Evolutionary conservation across 768 basidiomycete genomes (phyloP).

Genomic region (Tricholomella constricta): DNA sequence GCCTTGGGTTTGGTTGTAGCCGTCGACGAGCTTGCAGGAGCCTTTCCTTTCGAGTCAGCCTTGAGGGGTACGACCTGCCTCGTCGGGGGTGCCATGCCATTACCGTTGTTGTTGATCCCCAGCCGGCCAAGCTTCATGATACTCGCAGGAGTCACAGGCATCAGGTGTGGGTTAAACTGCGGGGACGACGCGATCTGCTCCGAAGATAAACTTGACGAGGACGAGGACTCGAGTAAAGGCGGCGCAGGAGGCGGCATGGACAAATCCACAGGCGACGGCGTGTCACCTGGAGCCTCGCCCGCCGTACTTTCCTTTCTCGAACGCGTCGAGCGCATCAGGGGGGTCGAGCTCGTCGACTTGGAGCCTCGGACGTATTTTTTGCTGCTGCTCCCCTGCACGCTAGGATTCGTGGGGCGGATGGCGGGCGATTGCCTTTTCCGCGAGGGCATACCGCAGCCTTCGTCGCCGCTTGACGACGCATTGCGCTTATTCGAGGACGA

Average conservation of each 20-base stretch:
- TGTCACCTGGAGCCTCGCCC: constrained; percentile 48
- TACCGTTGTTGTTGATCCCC: constrained; percentile 44
- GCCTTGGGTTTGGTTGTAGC: constrained; percentile 27
- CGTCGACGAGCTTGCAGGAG: constrained; percentile 22
- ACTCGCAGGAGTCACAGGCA: constrained; percentile 87
- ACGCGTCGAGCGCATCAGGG: constrained; percentile 50
- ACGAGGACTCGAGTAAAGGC: constrained; percentile 25
- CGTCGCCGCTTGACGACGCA: constrained; percentile 59
- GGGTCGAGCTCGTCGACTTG: constrained; percentile 63
- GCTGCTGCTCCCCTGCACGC: constrained; percentile 5
- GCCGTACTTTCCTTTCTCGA: constrained; percentile 43
- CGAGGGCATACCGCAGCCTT: constrained; percentile 40
- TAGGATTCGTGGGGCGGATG: constrained; percentile 38
- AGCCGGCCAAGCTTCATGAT: constrained; percentile 86
- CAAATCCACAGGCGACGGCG: constrained; percentile 86
- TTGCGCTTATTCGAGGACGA: constrained; percentile 49
- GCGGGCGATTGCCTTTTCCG: constrained; percentile 60
- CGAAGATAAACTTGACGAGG: constrained; percentile 8
- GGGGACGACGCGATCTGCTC: constrained; percentile 17
- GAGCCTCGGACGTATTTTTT: constrained; percentile 36
- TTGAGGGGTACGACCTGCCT: constrained; percentile 19
- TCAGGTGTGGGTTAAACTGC: constrained; percentile 37
- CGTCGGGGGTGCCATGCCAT: constrained; percentile 35
- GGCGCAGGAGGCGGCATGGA: constrained; percentile 86
- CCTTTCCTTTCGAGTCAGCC: constrained; percentile 23